Base-by-base conservation (phyloP, 2,329 filamentous ascomycete genomes). In the Seiridium cupressi region DNA sequence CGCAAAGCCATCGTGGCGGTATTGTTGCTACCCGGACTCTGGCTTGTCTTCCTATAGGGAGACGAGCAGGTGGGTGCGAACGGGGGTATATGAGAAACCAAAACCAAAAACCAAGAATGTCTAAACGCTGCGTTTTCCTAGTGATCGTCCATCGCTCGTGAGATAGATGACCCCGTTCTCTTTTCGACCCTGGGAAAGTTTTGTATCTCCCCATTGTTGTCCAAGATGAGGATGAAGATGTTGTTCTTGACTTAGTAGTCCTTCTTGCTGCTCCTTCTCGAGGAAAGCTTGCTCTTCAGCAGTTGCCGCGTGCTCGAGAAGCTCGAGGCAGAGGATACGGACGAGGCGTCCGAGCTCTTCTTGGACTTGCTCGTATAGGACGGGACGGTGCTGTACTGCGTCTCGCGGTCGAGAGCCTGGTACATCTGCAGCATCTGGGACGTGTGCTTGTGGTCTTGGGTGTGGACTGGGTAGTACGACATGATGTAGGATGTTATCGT, bases 1-100 rank as follows among this genome's bases (percentile, higher is more conserved):
- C 35, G 44, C 31, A 34, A 48, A 48, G 54, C 42, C 54, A 38
- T 57, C 4, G 42, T 46, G 54, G 54, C 54, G 54, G 54, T 57
- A 42, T 57, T 57, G 40, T 36, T 47, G 54, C 54, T 18, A 26
- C 42, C 44, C 54, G 54, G 54, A 38, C 51, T 55, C 51, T 55
- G 44, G 54, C 26, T 11, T 31, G 42, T 35, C 44, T 57, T 31
- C 54, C 4, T n/a, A 5, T 57, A 5, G 26, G 32, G 44, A 48
- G 54, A 48, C 31, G 38, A 10, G 42, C 44, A 48, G 54, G 44
- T 42, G 54, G 51, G 38, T 26, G 51, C 51, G 8, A 18, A 7
- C 13, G 11, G 35, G 35, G 35, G 36, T 44, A 55, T 55, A 55
- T 31, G 51, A 44, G 36, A 55, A 42, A 10, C 35, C 35, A 55